Evolutionary conservation across 225 moss, liverwort and hornwort species (phyloP).

Genomic region (Thuidium tamariscinum): DNA sequence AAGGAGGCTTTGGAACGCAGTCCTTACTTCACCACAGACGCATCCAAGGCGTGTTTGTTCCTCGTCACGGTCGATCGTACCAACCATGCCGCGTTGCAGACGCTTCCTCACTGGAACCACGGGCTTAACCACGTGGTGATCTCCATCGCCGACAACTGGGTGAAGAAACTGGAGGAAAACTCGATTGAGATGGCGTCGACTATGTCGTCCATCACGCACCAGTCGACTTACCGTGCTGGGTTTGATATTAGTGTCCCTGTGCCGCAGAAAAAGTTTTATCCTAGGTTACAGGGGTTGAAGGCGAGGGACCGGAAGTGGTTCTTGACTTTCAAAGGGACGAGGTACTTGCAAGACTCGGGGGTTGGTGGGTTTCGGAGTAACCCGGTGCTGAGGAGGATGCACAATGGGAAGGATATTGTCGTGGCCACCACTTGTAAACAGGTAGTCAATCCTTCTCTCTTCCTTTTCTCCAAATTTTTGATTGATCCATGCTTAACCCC

Average conservation of each 20-base stretch:
- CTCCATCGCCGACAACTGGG: constrained; percentile 25
- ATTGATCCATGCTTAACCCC: not conserved
- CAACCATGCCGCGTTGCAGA: not conserved
- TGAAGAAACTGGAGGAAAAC: not conserved
- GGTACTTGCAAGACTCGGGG: not conserved
- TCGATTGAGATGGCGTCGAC: constrained; percentile 19
- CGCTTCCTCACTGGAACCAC: constrained; percentile 17
- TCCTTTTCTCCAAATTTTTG: not conserved
- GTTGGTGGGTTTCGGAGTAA: constrained; percentile 16
- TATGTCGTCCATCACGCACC: constrained; percentile 29
- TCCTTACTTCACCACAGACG: constrained; percentile 16
- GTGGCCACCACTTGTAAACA: constrained; percentile 29
- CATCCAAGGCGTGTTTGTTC: constrained; percentile 26
- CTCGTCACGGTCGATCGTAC: constrained; percentile 21
- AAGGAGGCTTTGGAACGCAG: constrained; percentile 15
- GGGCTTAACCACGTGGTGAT: constrained; percentile 33
- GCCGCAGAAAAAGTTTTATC: constrained; percentile 12
- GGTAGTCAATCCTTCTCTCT: not conserved
- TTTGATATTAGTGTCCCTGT: constrained; percentile 28
- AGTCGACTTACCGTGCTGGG: constrained; percentile 5
- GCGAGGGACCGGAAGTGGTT: constrained; percentile 13
- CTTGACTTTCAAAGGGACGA: constrained; percentile 30
- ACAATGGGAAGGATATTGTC: constrained; percentile 24
- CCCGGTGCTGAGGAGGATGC: constrained; percentile 17
- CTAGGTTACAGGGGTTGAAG: not conserved